Evolutionary conservation across 1,284 basidiomycete genomes (phyloP).

Genomic region (Grifola frondosa): DNA sequence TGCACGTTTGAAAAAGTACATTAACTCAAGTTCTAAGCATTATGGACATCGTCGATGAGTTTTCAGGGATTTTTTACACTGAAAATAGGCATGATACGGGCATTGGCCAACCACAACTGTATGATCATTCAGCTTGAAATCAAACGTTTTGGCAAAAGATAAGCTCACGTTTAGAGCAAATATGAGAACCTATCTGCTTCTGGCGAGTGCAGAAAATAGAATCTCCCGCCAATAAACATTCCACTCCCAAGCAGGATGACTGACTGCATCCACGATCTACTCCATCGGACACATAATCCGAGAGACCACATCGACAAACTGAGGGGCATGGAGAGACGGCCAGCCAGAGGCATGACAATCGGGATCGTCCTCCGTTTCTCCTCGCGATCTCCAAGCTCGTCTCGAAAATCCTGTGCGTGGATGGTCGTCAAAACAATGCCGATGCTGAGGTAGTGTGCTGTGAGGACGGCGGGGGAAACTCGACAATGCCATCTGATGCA

Average conservation of each 20-base stretch:
- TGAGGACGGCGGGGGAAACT: not conserved
- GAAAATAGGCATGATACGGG: too few relatives aligned
- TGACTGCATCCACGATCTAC: conserved; percentile 13
- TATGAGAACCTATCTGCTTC: conserved; percentile 24
- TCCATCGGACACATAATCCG: conserved; percentile 11
- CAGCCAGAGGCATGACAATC: conserved; percentile 30
- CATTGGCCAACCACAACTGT: too few relatives aligned
- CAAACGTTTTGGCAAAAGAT: too few relatives aligned
- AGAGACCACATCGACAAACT: conserved; percentile 27
- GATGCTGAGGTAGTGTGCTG: not conserved
- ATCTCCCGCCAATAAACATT: conserved; percentile 24
- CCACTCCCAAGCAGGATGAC: conserved; percentile 22
- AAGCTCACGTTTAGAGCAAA: conserved; percentile 9
- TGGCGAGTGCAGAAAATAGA: conserved; percentile 19
- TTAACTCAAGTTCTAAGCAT: too few relatives aligned
- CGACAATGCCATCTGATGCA: conserved; percentile 2
- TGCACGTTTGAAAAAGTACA: too few relatives aligned
- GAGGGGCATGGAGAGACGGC: conserved; percentile 7
- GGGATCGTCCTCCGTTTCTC: conserved; percentile 37
- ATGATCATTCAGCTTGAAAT: too few relatives aligned
- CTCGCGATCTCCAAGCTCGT: conserved; percentile 34
- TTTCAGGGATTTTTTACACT: too few relatives aligned
- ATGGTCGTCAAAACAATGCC: conserved; percentile 34
- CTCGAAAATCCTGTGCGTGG: conserved; percentile 41
- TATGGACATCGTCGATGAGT: too few relatives aligned